Evolutionary conservation across 2,329 filamentous ascomycete genomes (phyloP), one percentile per base, ranked within the genome.

Genomic region (Metarhizium album): DNA sequence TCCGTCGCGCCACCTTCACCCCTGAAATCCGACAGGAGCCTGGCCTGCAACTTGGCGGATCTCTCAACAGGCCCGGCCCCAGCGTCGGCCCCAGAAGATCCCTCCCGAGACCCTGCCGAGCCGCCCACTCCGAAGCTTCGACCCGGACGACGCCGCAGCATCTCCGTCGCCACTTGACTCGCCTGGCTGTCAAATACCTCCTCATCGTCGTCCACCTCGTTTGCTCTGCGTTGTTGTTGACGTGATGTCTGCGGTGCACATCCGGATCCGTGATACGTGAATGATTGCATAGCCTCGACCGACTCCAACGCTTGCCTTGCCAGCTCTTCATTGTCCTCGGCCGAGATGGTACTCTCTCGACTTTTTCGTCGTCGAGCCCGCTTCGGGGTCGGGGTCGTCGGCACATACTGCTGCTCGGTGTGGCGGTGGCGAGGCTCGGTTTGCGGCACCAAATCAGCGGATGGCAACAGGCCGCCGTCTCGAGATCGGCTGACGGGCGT

Each of bases 281-380:
- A 59, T 0, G 64, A 65, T 4, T 68, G 68, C 13, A 67, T 68
- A 16, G 68, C 82, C 48, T 75, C 78, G 11, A 79, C 75, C 0
- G 73, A 74, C 54, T 76, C 70, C 14, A 80, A 59, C 0, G 76
- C 76, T 52, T 78, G 74, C 4, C 77, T 71, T 1, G 75, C 75
- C 23, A 80, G 68, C 58, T 80, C 77, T 58, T 75, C 79, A 47
- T 76, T 78, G 52, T 82, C 77, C 42, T 76, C 76, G 20, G 80
- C 84, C 1, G 88, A 93, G 46, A 93, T 90, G 2, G 88, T 94
- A 69, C 87, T 91, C 65, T 94, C 89, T 53, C 87, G 82, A 65
- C 88, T 90, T 66, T 83, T 82, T 48, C 80, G 79, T 37, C 79
- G 74, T 46, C 71, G 71, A 20, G 72, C 70, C 35, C 64, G 61